These are phyloP conservation scores for Phytomonas sp. DNA, from an alignment of 208 protist genomes.

Conservation along the genomic window DNA sequence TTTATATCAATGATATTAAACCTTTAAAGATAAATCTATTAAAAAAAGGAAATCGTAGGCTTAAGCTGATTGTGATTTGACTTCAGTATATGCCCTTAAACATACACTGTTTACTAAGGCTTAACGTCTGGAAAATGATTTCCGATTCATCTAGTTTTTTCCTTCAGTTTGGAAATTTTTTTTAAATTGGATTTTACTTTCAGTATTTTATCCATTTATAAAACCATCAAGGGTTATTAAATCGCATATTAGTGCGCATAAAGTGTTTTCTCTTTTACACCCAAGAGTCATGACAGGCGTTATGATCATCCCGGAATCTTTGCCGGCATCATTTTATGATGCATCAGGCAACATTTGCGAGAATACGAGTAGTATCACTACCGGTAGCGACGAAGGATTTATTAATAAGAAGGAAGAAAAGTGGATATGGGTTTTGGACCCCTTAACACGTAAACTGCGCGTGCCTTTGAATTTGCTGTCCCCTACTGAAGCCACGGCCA, in stretches of 20 bases:
- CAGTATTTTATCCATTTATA: background rate
- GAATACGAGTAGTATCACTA: slow-evolving; percentile 10
- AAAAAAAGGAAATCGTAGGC: background rate
- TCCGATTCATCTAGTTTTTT: background rate
- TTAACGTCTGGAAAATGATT: background rate
- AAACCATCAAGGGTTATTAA: background rate
- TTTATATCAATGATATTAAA: background rate
- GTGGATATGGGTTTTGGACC: slow-evolving; percentile 87
- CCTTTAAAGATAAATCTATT: background rate
- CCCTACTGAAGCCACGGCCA: slow-evolving; percentile 80
- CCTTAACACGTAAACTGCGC: slow-evolving; percentile 77
- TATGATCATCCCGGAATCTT: background rate
- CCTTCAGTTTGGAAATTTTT: slow-evolving; percentile 10
- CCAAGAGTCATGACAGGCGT: background rate
- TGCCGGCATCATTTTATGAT: background rate
- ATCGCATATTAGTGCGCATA: background rate
- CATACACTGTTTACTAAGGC: background rate
- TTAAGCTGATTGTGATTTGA: background rate
- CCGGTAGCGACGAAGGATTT: slow-evolving; percentile 13
- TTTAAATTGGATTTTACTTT: slow-evolving; percentile 9
- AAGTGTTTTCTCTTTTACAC: background rate
- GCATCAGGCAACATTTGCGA: background rate
- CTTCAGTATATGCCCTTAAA: background rate
- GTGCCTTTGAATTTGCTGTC: slow-evolving; percentile 66
- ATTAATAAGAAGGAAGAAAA: slow-evolving; percentile 37